Conservation (phyloP, 352 stramenopile species). For the Phytophthora citrophthora region DNA sequence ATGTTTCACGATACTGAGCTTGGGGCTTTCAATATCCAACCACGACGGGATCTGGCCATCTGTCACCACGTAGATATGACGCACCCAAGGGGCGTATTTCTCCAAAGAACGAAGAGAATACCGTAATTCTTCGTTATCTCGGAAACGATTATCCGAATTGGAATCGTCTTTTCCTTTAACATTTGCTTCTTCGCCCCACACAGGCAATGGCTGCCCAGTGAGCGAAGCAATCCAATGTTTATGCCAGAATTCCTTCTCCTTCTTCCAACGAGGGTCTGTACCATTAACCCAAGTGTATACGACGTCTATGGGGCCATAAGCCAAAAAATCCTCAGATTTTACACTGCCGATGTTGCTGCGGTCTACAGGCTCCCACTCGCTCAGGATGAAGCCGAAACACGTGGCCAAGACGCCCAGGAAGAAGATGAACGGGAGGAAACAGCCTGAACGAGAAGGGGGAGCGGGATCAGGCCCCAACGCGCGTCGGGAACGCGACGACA, state of each 20-base stretch:
- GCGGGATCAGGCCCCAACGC: slow-evolving; percentile 1
- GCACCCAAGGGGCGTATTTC: slow-evolving; percentile 96
- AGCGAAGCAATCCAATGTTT: slow-evolving; percentile 89
- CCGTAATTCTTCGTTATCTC: slow-evolving; percentile 94
- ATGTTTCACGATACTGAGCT: slow-evolving; percentile 91
- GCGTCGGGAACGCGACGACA: slow-evolving; percentile 25
- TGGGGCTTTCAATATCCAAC: slow-evolving; percentile 87
- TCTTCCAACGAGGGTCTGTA: slow-evolving; percentile 93
- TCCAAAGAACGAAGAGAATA: slow-evolving; percentile 94
- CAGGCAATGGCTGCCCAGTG: slow-evolving; percentile 74
- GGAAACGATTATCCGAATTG: slow-evolving; percentile 92
- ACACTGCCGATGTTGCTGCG: slow-evolving; percentile 76
- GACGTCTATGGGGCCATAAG: slow-evolving; percentile 92
- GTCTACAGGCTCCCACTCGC: slow-evolving; percentile 28
- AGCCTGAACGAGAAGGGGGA: not conserved
- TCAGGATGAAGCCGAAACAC: slow-evolving; percentile 13
- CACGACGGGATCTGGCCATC: slow-evolving; percentile 95
- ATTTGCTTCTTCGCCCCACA: slow-evolving; percentile 46
- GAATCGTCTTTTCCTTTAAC: slow-evolving; percentile 73
- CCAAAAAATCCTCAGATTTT: slow-evolving; percentile 52
- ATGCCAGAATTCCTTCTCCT: slow-evolving; percentile 89
- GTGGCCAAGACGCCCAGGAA: slow-evolving; percentile 16
- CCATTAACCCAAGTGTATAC: slow-evolving; percentile 98
- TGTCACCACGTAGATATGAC: slow-evolving; percentile 95
- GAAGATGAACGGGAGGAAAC: slow-evolving; percentile 8